phyloP scores from a whole-genome alignment of 2,329 filamentous ascomycete genomes.

The Blastomyces gilchristii region DNA sequence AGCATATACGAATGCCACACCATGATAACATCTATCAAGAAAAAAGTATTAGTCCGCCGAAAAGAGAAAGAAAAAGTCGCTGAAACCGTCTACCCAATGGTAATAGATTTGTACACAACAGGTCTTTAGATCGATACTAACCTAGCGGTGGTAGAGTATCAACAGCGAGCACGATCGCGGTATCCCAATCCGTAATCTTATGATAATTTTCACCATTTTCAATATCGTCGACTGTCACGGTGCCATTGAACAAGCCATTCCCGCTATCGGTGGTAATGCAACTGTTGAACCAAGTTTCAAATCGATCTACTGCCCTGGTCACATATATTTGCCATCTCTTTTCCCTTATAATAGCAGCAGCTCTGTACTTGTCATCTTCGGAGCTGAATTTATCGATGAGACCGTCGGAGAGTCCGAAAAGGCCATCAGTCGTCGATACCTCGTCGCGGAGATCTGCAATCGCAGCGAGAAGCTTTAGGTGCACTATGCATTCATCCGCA shows the following conservation, averaged over 20 bases:
- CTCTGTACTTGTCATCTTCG: slow-evolving; percentile 31
- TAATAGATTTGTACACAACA: slow-evolving; percentile 9
- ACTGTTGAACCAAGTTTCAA: slow-evolving; percentile 53
- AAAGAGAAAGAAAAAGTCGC: neutral
- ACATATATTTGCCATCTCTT: slow-evolving; percentile 66
- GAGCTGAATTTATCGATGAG: slow-evolving; percentile 28
- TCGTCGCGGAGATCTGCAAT: slow-evolving; percentile 58
- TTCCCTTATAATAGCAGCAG: slow-evolving; percentile 50
- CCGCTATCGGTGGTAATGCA: slow-evolving; percentile 15
- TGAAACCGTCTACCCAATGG: slow-evolving; percentile 1
- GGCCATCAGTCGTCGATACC: slow-evolving; percentile 55
- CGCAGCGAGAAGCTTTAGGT: slow-evolving; percentile 61
- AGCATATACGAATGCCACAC: slow-evolving; percentile 72
- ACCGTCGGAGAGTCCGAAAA: slow-evolving; percentile 54
- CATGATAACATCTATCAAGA: slow-evolving; percentile 58
- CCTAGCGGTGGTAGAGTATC: slow-evolving; percentile 49
- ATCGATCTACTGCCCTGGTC: slow-evolving; percentile 57
- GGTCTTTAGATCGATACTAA: slow-evolving; percentile 20
- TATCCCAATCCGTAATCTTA: slow-evolving; percentile 17
- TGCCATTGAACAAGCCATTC: slow-evolving; percentile 5
- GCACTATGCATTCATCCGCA: slow-evolving; percentile 54
- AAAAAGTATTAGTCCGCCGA: neutral
- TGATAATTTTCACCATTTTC: slow-evolving; percentile 26
- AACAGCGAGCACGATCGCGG: slow-evolving; percentile 28
- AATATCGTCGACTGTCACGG: slow-evolving; percentile 17